phyloP scores from a whole-genome alignment of 257 asterid genomes.

The Ilex aquifolium region DNA sequence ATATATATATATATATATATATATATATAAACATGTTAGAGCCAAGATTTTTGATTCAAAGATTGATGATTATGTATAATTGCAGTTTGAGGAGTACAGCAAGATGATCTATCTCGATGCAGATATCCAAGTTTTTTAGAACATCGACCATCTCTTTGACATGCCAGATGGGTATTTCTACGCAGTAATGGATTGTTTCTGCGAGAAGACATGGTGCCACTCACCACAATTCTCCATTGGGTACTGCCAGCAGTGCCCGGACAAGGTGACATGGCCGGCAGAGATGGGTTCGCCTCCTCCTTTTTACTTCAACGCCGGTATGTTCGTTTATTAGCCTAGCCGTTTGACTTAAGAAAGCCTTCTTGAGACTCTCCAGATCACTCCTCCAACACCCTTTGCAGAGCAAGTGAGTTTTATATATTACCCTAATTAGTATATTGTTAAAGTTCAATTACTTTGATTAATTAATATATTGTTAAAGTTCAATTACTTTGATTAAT shows the following conservation, averaged over 20 bases:
- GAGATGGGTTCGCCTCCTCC: constrained; percentile 52
- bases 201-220: constrained; percentile 59
- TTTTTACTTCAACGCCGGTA: constrained; percentile 54
- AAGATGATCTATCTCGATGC: too few relatives aligned
- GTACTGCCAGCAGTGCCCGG: constrained; percentile 61
- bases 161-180: constrained; percentile 47
- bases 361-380: constrained; percentile 34
- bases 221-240: constrained; percentile 40
- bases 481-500: too few relatives aligned
- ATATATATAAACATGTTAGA: too few relatives aligned
- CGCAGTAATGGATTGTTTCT: constrained; percentile 60
- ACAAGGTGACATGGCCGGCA: constrained; percentile 46
- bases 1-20: too few relatives aligned
- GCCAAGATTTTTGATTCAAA: too few relatives aligned
- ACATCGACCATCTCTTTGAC: constrained; percentile 53
- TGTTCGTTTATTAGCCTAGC: constrained; percentile 55
- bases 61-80: too few relatives aligned
- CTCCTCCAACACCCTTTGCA: constrained; percentile 55
- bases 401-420: constrained; percentile 37
- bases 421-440: too few relatives aligned
- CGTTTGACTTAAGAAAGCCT: constrained; percentile 31
- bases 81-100: too few relatives aligned
- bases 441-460: too few relatives aligned
- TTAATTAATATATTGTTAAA: too few relatives aligned
- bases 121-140: constrained; percentile 52